Evolutionary conservation across 768 basidiomycete genomes (phyloP), one percentile per base, ranked within the genome.

Genomic region (Lactarius hatsudake): DNA sequence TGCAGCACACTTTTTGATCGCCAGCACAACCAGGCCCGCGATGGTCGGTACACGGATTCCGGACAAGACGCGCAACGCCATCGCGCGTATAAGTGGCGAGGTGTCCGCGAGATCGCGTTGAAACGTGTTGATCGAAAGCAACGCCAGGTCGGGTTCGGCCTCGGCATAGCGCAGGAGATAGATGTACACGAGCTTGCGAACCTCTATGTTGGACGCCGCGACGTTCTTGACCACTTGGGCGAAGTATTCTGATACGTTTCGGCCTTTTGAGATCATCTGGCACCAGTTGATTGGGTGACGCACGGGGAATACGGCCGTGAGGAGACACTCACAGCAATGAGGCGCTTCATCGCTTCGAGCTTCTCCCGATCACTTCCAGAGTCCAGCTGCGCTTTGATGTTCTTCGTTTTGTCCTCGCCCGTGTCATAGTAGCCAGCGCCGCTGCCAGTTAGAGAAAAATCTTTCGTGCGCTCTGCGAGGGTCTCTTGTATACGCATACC

Each of bases 221-320:
- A 98, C 96, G 72, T 96, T 96, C 81, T 96, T 98, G 73, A 98
- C 95, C 32, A 99, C 97, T 74, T 92, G 91, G 5, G 97, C 92
- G 74, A 98, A 98, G 83, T 94, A 96, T 68, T 89, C 86, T 30
- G 95, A 90, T 70, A 97, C 93, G 71, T 94, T 90, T 62, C 93
- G 88, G 59, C 89, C 89, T 80, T 96, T 96, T 45, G 93, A 94
- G 63, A 96, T 96, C 77, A 96, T 85, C 93, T 95, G 74, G 57
- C 48, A 43, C n/a, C 56, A 43, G 62, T 26, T 61, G 64, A 60
- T 43, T 36, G 17, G 59, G 60, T 66, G 40, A 45, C 56, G 55
- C 63, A 38, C 20, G 20, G 55, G 26, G 23, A 43, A 58, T 26
- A 17, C 15, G 43, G 55, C 23, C 43, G 58, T n/a, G 45, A 20